Percentiles rank a stretch among this genome's conserved stretches.
These are phyloP conservation scores for Phytophthora idaei DNA, from an alignment of 352 stramenopile species.

Conservation along the genomic window DNA sequence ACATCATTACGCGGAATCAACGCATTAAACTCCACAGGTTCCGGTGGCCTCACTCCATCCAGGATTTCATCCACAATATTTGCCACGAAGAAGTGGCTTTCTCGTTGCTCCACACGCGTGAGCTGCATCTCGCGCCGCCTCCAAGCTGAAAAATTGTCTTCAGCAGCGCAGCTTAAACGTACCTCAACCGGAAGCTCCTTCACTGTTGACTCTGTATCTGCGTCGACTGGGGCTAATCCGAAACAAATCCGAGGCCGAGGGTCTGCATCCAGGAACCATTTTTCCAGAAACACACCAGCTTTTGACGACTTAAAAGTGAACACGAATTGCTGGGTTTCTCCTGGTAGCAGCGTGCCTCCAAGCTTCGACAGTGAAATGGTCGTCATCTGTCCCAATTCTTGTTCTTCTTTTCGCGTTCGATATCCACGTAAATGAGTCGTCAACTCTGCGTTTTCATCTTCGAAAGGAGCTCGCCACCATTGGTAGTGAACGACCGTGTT, in stretches of 20 bases:
- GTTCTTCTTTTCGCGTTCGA: conserved; percentile 25
- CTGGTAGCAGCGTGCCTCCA: conserved; percentile 57
- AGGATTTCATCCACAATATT: conserved; percentile 67
- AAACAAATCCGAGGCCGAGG: conserved; percentile 37
- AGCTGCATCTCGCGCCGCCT: conserved; percentile 31
- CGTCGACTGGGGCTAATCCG: neutral
- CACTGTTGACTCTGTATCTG: conserved; percentile 1
- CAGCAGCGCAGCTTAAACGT: conserved; percentile 55
- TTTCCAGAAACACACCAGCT: conserved; percentile 67
- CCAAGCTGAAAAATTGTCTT: conserved; percentile 62
- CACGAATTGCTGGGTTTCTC: conserved; percentile 52
- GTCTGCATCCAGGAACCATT: conserved; percentile 72
- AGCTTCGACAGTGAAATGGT: conserved; percentile 54
- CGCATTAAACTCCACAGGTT: conserved; percentile 37
- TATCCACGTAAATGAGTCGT: conserved; percentile 34
- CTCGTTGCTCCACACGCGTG: conserved; percentile 17
- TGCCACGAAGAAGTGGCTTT: conserved; percentile 55
- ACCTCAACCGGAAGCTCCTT: conserved; percentile 36
- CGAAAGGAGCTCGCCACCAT: conserved; percentile 53
- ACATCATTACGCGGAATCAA: conserved; percentile 33
- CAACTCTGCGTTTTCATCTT: conserved; percentile 30
- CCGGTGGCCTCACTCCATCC: conserved; percentile 31
- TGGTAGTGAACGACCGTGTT: conserved; percentile 61
- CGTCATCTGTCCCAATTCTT: conserved; percentile 24
- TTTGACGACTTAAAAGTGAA: conserved; percentile 64